Evolutionary conservation across 257 asterid genomes (phyloP), one percentile per base, ranked within the genome.

Genomic region (Echium plantagineum): DNA sequence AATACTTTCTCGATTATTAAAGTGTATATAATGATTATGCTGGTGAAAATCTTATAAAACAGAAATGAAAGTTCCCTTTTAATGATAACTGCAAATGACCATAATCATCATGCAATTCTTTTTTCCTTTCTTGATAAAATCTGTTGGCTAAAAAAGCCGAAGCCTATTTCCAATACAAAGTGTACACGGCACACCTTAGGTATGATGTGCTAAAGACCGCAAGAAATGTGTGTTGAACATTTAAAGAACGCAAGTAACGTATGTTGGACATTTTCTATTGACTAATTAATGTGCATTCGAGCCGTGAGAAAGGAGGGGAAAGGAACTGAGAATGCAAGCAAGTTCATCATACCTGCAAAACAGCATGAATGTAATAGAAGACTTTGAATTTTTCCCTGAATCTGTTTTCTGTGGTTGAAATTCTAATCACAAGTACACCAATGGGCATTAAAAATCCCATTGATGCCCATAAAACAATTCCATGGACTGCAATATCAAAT

Each of bases 381-480:
- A 69, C 55, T 64, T 68, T 87, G 73, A 79, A 79, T 69, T 70
- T 77, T 9, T 74, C 62, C 20, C 61, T 73, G 57, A 63, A 76
- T 51, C 65, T 52, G 31, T 73, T 81, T 21, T 63, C 68, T 51
- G 71, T 63, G 20, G 73, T 75, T 31, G 94, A 74, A 52, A 81
- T 64, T 75, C 97, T 81, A 69, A 85, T 78, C 58, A 72, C 38
- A 20, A 90, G 78, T 75, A 90, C 75, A 35, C 90, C 97, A 16
- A 74, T 63, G 47, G 96, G 97, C 83, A 86, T 81, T 65, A 87
- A 76, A 68, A 83, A 71, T 49, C 94, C 96, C 78, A 78, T 74
- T 42, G 97, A 85, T 74, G 84, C 85, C 96, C 97, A 90, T 21
- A 85, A 67, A 16, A 87, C 68, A 56, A 90, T 64, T 38, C 94